Percentiles rank a stretch among this genome's conserved stretches.
These are phyloP conservation scores for Boletus insuetus DNA, from an alignment of 768 basidiomycete species.

Conservation along the genomic window DNA sequence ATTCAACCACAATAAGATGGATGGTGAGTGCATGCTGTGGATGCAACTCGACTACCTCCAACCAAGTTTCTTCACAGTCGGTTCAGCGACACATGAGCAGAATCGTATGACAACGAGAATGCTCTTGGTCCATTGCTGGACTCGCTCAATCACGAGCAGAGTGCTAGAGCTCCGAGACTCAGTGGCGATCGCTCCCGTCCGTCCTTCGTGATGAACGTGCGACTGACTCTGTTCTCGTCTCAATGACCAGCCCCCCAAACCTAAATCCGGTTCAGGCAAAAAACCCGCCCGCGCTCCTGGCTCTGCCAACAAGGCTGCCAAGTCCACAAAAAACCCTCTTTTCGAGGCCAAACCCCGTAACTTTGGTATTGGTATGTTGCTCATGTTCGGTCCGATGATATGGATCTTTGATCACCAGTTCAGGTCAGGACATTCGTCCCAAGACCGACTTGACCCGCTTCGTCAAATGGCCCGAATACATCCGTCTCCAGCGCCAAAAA, in stretches of 20 bases:
- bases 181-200: constrained; percentile 28
- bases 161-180: constrained; percentile 55
- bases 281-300: constrained; percentile 85
- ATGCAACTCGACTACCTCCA: constrained; percentile 31
- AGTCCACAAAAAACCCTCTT: constrained; percentile 90
- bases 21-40: constrained; percentile 46
- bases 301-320: constrained; percentile 71
- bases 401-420: neutral
- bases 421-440: constrained; percentile 93
- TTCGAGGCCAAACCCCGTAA: constrained; percentile 89
- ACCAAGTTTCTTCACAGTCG: constrained; percentile 18
- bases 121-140: constrained; percentile 41
- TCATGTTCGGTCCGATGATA: neutral
- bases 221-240: constrained; percentile 61
- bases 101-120: constrained; percentile 40
- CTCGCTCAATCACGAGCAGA: constrained; percentile 28
- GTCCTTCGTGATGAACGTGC: constrained; percentile 22
- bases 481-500: constrained; percentile 97
- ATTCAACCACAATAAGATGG: constrained; percentile 37
- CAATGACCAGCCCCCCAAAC: constrained; percentile 88
- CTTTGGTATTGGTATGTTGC: constrained; percentile 89
- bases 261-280: constrained; percentile 68
- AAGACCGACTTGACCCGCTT: constrained; percentile 91
- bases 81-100: constrained; percentile 33
- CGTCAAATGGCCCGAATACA: constrained; percentile 99